Percentiles rank a stretch among this genome's conserved stretches.
phyloP scores from a whole-genome alignment of 495 filamentous ascomycete genomes.

The Penicillium cinerascens region DNA sequence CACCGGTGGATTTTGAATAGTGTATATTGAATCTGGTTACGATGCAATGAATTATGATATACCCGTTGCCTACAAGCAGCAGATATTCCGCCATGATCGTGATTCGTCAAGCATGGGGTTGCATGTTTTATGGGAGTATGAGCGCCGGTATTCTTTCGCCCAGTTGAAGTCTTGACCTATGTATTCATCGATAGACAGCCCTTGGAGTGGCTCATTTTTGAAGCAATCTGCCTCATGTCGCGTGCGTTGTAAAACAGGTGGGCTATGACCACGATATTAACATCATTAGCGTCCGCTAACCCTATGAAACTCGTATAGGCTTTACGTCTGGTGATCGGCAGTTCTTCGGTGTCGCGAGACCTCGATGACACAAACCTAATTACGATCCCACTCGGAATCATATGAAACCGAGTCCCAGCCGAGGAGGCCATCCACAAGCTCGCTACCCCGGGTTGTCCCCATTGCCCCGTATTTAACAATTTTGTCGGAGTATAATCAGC shows the following conservation, averaged over 20 bases:
- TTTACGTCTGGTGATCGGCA: not conserved
- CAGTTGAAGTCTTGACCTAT: no score
- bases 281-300: not conserved
- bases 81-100: not conserved
- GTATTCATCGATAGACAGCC: no score
- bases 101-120: no score
- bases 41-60: conserved; percentile 15
- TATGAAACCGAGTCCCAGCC: not conserved
- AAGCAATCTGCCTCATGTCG: not conserved
- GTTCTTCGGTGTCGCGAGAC: not conserved
- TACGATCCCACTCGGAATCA: not conserved
- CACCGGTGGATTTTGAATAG: conserved; percentile 52
- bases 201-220: no score
- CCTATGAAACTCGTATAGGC: not conserved
- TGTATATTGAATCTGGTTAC: conserved; percentile 1
- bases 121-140: no score
- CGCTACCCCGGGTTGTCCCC: not conserved
- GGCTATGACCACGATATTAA: not conserved
- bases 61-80: not conserved
- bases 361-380: not conserved
- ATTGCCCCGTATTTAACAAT: not conserved
- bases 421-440: not conserved
- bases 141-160: no score
- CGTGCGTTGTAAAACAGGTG: not conserved
- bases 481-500: not conserved